Evolutionary conservation across 208 protist genomes (phyloP).

Genomic region (Crithidia mellificae): DNA sequence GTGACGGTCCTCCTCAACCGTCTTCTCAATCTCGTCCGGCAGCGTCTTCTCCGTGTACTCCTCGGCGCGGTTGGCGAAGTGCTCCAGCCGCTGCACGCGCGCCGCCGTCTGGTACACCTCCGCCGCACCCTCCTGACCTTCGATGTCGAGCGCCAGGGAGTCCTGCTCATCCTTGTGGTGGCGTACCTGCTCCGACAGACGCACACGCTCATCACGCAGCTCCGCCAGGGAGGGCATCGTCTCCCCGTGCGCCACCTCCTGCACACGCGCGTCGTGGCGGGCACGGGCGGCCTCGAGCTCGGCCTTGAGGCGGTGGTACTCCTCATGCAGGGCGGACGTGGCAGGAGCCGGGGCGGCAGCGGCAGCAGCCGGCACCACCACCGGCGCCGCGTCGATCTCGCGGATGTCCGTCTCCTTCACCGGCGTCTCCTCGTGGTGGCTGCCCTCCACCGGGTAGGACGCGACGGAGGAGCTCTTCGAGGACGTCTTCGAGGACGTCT

Average conservation of each 20-base stretch:
- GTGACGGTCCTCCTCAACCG: conserved; percentile 51
- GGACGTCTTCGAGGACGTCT: not conserved
- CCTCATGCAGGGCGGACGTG: not conserved
- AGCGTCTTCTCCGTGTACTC: conserved; percentile 55
- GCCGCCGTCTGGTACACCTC: conserved; percentile 66
- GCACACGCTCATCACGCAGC: conserved; percentile 53
- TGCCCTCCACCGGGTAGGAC: conserved; percentile 8
- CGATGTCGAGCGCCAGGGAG: conserved; percentile 63
- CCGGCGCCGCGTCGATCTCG: not conserved
- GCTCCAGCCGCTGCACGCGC: conserved; percentile 73
- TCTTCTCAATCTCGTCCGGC: conserved; percentile 52
- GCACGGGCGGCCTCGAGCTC: conserved; percentile 31
- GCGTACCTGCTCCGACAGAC: conserved; percentile 57
- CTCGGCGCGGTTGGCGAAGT: conserved; percentile 41
- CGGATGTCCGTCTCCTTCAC: not conserved
- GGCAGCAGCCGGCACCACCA: not conserved
- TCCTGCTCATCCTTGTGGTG: conserved; percentile 85
- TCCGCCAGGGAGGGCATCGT: conserved; percentile 56
- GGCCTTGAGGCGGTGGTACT: conserved; percentile 24
- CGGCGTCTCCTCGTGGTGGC: conserved; percentile 1
- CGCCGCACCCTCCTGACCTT: conserved; percentile 42
- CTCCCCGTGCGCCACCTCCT: conserved; percentile 30
- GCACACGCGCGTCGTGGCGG: conserved; percentile 33
- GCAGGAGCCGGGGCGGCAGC: not conserved
- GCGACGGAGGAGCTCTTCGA: conserved; percentile 14